Evolutionary conservation across 2,329 filamentous ascomycete genomes (phyloP).

Genomic region (Ophiocordyceps camponoti-saundersi): DNA sequence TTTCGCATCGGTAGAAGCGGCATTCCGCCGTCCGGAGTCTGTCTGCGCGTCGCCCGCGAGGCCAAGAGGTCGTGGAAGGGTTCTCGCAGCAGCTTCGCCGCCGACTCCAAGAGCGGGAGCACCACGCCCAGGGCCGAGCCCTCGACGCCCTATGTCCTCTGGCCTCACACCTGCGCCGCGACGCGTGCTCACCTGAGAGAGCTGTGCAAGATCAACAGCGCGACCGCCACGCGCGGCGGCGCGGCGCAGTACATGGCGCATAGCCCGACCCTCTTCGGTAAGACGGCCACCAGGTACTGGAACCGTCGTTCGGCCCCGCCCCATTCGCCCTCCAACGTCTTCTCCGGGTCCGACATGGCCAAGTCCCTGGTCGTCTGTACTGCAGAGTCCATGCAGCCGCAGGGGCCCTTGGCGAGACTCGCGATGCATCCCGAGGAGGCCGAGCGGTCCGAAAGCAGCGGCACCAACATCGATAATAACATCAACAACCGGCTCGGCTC

Average conservation of each 20-base stretch:
- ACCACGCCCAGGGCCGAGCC: constrained; percentile 35
- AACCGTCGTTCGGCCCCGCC: constrained; percentile 30
- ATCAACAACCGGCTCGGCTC: constrained; percentile 27
- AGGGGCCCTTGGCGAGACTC: constrained; percentile 43
- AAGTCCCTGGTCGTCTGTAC: constrained; percentile 47
- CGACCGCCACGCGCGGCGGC: constrained; percentile 21
- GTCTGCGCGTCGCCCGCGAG: constrained; percentile 46
- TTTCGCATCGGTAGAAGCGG: constrained; percentile 46
- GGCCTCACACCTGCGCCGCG: constrained; percentile 47
- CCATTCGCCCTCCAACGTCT: constrained; percentile 25
- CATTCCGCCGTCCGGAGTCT: constrained; percentile 48
- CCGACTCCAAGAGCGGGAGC: constrained; percentile 30
- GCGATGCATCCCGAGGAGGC: constrained; percentile 16
- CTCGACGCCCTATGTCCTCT: constrained; percentile 33
- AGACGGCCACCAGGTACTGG: constrained; percentile 29
- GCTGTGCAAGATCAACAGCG: constrained; percentile 39
- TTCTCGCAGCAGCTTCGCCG: constrained; percentile 22
- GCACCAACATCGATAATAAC: constrained; percentile 1
- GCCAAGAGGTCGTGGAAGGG: constrained; percentile 52
- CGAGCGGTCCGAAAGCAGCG: not conserved
- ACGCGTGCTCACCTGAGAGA: constrained; percentile 46
- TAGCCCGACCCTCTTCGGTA: constrained; percentile 39
- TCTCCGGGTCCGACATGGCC: constrained; percentile 44
- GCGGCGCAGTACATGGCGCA: constrained; percentile 27
- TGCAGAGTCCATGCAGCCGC: constrained; percentile 45